Evolutionary conservation across 495 filamentous ascomycete species (phyloP).

Genomic region (Hypoxylon fuscum): DNA sequence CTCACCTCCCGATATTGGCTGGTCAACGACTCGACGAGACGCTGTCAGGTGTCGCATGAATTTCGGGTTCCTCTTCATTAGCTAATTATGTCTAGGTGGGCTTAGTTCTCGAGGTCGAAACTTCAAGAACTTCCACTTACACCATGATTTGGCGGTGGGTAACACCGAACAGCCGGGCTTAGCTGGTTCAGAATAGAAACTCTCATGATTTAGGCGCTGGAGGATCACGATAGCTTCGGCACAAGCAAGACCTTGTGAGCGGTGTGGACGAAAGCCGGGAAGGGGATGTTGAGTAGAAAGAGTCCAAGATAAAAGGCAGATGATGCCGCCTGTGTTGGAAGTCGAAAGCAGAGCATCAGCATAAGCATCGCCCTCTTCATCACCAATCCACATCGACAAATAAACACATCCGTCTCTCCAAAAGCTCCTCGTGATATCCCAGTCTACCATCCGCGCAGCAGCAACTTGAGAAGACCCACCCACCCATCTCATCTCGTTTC

Average conservation of each 20-base stretch:
- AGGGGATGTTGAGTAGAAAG: background rate
- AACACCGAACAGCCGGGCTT: background rate
- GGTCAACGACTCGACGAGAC: background rate
- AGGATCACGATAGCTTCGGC: background rate
- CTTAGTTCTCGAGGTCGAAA: too few relatives aligned
- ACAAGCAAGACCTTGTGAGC: background rate
- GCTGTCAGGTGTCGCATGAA: background rate
- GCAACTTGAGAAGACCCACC: too few relatives aligned
- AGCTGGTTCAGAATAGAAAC: background rate
- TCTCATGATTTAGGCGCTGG: background rate
- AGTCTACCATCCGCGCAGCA: too few relatives aligned
- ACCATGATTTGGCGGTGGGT: background rate
- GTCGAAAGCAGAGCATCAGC: background rate
- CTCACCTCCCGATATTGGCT: background rate
- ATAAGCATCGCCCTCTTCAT: background rate
- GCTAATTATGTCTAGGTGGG: background rate
- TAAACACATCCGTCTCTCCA: too few relatives aligned
- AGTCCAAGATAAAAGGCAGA: constrained; percentile 1
- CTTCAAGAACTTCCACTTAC: background rate
- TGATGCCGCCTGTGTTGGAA: background rate
- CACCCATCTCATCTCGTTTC: too few relatives aligned
- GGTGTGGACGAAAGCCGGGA: background rate
- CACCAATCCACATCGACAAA: too few relatives aligned
- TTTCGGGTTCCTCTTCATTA: background rate
- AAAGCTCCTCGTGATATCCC: too few relatives aligned